Base-by-base conservation (phyloP, 2,329 filamentous ascomycete species). In the Sclerotinia sclerotiorum region DNA sequence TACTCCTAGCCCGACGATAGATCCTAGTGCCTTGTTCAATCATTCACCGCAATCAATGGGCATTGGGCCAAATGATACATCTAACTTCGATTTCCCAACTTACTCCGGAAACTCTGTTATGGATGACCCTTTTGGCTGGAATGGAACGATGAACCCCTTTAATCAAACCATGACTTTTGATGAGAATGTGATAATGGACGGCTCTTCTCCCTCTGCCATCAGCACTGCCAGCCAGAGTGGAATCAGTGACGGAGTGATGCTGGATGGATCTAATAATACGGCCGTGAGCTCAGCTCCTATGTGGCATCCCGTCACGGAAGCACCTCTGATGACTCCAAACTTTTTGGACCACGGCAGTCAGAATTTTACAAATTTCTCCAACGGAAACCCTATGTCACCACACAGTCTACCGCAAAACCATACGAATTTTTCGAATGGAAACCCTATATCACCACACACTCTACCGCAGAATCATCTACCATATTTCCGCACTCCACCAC, bases 191-290 rank as follows among this genome's bases (percentile, higher is more conserved):
- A 87, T 97, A 66, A 87, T 97, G 66, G 94, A 97, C 75, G 93
- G 91, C 69, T 98, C 95, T 15, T 98, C 95, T 19, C 95, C 95
- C 21, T 98, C 95, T 11, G 93, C 93, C 58, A 94, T 98, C 79
- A 98, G 94, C 81, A 97, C 92, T 55, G 92, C 92, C 69, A 98
- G 94, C 80, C 94, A 96, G 77, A 94, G 91, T 78, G 92, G 90
- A 63, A 91, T 94, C 79, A 96, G 92, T 79, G 95, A 98, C 78
- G 60, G 60, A 6, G 88, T 93, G 69, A 93, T 97, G 90, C 84
- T 95, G 69, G 93, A 97, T 79, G 92, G 92, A 69, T 87, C 87
- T 49, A 90, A 89, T 78, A 88, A 89, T 72, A 83, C 85, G 52
- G 82, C 84, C 49, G 80, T 84, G 27, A 80, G 82, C 3, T 81